Base-by-base conservation (phyloP, 2,329 filamentous ascomycete genomes). In the Cladosporium sp. region DNA sequence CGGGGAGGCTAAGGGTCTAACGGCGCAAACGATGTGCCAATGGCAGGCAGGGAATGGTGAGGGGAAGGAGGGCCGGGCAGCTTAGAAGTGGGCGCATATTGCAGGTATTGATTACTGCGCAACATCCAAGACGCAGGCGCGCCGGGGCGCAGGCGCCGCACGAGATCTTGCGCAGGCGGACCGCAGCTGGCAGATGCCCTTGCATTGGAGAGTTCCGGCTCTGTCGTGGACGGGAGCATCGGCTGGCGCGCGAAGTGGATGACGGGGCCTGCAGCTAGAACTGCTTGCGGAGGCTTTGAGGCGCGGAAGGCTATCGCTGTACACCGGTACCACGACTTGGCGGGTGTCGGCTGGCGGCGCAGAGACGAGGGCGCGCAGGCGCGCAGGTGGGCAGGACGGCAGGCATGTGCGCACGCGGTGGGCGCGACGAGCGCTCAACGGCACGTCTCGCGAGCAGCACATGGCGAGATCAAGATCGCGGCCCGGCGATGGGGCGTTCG, bases 71-170 rank as follows among this genome's bases (percentile, higher is more conserved):
- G 22, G 22, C 9, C 35, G 22, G 35, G 40, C 35, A 34, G 38
- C 38, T 50, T 50, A 50, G 43, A 40, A 43, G 38, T 32, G 43
- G 46, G 14, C 46, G 40, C 46, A 43, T 50, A 50, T 50, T 28
- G 37, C 45, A 13, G 42, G 22, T 7, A 28, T 5, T 7, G 22
- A 28, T 11, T 35, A 32, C 28, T 14, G 34, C 41, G 28, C 42
- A 46, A 41, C 32, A 46, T 28, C 37, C 37, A 41, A 18, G 35
- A 42, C 37, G 31, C 22, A 28, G 22, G 22, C 22, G 42, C n/a
- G 16, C 28, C 19, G 10, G 31, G 37, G 41, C 31, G 41, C 32
- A 38, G 32, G 41, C 49, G 37, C 18, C 28, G 38, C 33, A 31
- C 22, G 41, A 50, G 44, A 42, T 38, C 42, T 28, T 9, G 14